Base-by-base conservation (phyloP, 2,329 filamentous ascomycete species). In the Peltaster fructicola region DNA sequence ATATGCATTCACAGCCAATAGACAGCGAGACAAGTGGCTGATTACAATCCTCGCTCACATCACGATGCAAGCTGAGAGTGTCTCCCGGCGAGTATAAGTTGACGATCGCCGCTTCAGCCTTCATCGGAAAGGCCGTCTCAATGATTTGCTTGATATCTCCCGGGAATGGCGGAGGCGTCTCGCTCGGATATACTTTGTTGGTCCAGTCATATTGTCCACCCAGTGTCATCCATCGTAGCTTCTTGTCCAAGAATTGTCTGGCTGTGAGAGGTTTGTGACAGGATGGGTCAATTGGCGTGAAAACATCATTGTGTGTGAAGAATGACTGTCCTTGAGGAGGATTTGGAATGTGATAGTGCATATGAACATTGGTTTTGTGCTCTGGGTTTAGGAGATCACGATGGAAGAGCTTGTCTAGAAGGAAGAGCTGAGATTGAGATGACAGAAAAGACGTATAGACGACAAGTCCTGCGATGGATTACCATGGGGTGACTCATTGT, bases 171-270 rank as follows among this genome's bases (percentile, higher is more conserved):
- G 80, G 80, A 1, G 77, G 73, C 3, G 48, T 31, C n/a, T 63
- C 60, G 7, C 58, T 48, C 0, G 84, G 82, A 44, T 95, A 95
- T 8, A 68, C 56, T 37, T 91, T 84, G 29, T 69, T 67, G 0
- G 82, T 90, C 88, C 85, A 95, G 54, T 95, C 79, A 50, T 95
- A 95, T 49, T 95, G 88, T 0, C 82, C 85, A 24, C 88, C 88
- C 3, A 98, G 65, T 0, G 85, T 95, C 20, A 90, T 68, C 88
- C 88, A 98, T 38, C 85, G 80, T 13, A 95, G 64, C 33, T 79
- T 84, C 34, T 73, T 76, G 29, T 73, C 67, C 20, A 95, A 59
- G 15, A 85, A 68, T 41, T 73, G 72, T 23, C 65, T 58, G 26
- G 77, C 58, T 2, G 67, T 63, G 7, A 93, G 57, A 3, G 79